These are phyloP conservation scores for Erythrophleum fordii DNA, from an alignment of 306 rosid genomes.

Conservation along the genomic window DNA sequence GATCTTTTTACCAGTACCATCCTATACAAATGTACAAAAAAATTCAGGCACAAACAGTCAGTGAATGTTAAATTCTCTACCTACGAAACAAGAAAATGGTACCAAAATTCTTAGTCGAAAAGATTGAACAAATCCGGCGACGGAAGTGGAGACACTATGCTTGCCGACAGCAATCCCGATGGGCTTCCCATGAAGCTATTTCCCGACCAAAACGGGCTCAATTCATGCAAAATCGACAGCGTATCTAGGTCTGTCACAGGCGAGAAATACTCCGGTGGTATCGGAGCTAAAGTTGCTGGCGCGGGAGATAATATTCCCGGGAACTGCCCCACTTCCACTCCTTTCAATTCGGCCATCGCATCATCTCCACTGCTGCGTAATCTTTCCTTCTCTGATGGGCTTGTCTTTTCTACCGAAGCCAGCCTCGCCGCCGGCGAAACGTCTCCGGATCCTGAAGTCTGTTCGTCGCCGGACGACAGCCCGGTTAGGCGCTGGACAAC, in stretches of 20 bases:
- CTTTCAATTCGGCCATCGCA: constrained; percentile 38
- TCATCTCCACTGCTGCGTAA: constrained; percentile 12
- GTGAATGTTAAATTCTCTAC: constrained; percentile 31
- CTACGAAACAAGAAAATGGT: not conserved
- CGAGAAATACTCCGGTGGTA: constrained; percentile 54
- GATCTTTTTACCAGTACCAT: not conserved
- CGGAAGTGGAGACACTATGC: constrained; percentile 54
- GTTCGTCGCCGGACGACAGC: constrained; percentile 6
- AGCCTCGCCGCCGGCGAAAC: constrained; percentile 76
- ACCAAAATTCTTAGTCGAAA: constrained; percentile 41
- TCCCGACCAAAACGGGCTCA: constrained; percentile 49
- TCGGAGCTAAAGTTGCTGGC: constrained; percentile 53
- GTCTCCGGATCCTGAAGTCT: constrained; percentile 40
- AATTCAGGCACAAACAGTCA: not conserved
- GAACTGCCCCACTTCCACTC: constrained; percentile 53
- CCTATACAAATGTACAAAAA: not conserved
- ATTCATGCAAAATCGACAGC: constrained; percentile 38
- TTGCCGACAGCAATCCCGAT: constrained; percentile 50
- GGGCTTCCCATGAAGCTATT: constrained; percentile 48
- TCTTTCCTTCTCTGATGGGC: constrained; percentile 47
- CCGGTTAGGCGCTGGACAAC: constrained; percentile 89
- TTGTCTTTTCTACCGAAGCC: constrained; percentile 69
- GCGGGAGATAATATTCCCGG: constrained; percentile 69
- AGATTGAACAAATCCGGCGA: constrained; percentile 54
- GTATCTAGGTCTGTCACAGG: constrained; percentile 46